Base-by-base conservation (phyloP, 2,329 filamentous ascomycete genomes). In the Kalmusia sp. region DNA sequence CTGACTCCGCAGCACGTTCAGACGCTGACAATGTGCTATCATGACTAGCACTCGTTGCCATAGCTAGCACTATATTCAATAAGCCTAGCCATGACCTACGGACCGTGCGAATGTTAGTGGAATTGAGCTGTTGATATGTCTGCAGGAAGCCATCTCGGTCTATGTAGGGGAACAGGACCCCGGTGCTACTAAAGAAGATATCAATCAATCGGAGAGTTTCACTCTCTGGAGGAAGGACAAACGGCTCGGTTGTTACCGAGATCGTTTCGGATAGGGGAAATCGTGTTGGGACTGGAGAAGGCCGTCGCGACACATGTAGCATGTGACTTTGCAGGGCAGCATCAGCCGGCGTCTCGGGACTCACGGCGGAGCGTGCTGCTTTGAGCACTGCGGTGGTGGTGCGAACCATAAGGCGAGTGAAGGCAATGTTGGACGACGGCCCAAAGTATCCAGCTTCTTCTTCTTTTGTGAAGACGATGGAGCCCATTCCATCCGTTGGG, bases 51-150 rank as follows among this genome's bases (percentile, higher is more conserved):
- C 72, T 77, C 11, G 70, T 75, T 0, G 79, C 76, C 69, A 83
- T 77, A 1, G 81, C 79, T 1, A 84, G 66, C 0, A 83, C 73
- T 50, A 82, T 79, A 44, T 83, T 83, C 0, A 84, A 60, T 2
- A 82, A 58, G 0, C 79, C 79, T 0, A 83, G 71, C 81, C 81
- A 84, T 0, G 80, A 78, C n/a, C 76, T 73, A 0, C 79, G 70
- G 0, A 77, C 74, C 3, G 66, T 71, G 0, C 61, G 70, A 33
- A 77, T 69, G 14, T 68, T 62, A 5, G 60, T 67, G 11, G 49
- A 57, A 21, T 63, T 60, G 31, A 75, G 62, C 39, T 72, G 63
- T 12, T 68, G 54, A 47, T 76, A 77, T 4, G 65, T 72, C 14
- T 70, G 62, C 2, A 70, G 45, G 49, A 77, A 77, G 7, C 63